Conservation (phyloP, 192 early-diverging fungal species). For the Dissophora ornata region DNA sequence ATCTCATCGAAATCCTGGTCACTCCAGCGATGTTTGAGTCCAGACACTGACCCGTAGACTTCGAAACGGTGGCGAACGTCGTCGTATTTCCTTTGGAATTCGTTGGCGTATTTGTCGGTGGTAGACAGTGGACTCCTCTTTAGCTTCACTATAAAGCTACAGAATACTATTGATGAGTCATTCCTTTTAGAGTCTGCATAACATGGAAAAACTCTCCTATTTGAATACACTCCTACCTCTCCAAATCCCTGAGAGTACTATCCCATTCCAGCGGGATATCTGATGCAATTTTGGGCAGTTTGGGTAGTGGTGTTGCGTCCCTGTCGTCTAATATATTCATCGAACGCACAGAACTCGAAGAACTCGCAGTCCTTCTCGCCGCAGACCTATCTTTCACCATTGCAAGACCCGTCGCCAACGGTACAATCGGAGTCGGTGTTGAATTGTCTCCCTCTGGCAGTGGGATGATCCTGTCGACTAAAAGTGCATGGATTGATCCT, state of each 20-base stretch:
- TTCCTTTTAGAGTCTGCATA: no score
- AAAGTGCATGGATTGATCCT: constrained; percentile 37
- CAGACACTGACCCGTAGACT: constrained; percentile 37
- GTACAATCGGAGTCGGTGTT: constrained; percentile 27
- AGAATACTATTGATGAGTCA: not conserved
- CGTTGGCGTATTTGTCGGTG: constrained; percentile 36
- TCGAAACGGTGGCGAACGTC: constrained; percentile 39
- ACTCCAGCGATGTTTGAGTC: constrained; percentile 36
- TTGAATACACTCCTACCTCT: constrained; percentile 35
- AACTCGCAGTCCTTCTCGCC: constrained; percentile 26
- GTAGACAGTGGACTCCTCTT: constrained; percentile 21
- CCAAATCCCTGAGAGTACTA: constrained; percentile 23
- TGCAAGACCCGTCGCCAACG: constrained; percentile 3
- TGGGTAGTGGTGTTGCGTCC: constrained; percentile 30
- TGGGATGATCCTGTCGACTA: constrained; percentile 25
- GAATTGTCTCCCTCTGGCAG: constrained; percentile 31
- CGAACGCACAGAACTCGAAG: constrained; percentile 29
- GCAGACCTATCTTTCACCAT: constrained; percentile 23
- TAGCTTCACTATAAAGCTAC: constrained; percentile 22
- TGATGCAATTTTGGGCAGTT: constrained; percentile 42
- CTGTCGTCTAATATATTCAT: constrained; percentile 18
- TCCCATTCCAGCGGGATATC: constrained; percentile 50
- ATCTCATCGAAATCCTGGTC: constrained; percentile 44
- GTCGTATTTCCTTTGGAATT: constrained; percentile 48
- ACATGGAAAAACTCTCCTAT: not conserved